These are phyloP conservation scores for Penicillium atrosanguineum DNA, from an alignment of 495 filamentous ascomycete species.

Conservation along the genomic window DNA sequence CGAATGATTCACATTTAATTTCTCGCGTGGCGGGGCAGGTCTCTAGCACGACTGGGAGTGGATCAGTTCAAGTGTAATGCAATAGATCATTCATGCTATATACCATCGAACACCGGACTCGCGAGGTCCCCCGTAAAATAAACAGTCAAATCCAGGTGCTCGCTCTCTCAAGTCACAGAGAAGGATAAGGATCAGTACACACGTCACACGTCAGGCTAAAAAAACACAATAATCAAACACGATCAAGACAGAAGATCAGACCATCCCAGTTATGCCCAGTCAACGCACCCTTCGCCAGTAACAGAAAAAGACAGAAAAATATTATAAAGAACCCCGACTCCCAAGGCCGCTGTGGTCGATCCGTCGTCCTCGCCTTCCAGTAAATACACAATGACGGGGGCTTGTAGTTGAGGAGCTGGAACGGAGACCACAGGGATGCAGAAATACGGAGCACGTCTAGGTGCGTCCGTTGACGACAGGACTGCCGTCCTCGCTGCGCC, in stretches of 20 bases:
- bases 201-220: constrained; percentile 32
- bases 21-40: background rate
- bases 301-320: constrained; percentile 4
- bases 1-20: background rate
- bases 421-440: constrained; percentile 12
- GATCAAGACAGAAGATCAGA: constrained; percentile 13
- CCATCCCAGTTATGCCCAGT: constrained; percentile 21
- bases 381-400: constrained; percentile 9
- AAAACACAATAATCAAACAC: constrained; percentile 23
- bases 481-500: constrained; percentile 26
- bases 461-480: constrained; percentile 21
- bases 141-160: constrained; percentile 14
- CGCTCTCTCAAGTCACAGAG: constrained; percentile 23
- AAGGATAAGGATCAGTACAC: constrained; percentile 22
- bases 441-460: constrained; percentile 6
- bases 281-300: constrained; percentile 15
- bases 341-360: constrained; percentile 18
- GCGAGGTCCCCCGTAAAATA: constrained; percentile 15
- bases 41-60: background rate
- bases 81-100: constrained; percentile 19
- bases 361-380: constrained; percentile 3
- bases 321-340: constrained; percentile 15
- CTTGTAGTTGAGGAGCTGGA: constrained; percentile 2
- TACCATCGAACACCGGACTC: constrained; percentile 19
- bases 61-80: background rate